Conservation (phyloP, 2,329 filamentous ascomycete genomes). For the Xylariaceae sp. region DNA sequence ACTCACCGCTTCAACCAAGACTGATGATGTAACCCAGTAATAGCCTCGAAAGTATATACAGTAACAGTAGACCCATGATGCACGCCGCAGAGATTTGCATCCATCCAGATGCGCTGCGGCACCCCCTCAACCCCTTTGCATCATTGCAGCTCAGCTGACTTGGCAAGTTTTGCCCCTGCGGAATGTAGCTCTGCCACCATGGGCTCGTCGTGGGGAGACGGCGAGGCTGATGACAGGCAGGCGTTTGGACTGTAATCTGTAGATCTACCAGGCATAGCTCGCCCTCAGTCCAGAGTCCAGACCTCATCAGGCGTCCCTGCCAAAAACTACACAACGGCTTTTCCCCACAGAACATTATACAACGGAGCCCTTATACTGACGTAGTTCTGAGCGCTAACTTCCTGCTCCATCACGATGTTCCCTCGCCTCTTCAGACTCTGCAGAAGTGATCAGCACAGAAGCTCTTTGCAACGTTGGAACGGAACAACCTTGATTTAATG, state of each 20-base stretch:
- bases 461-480: too few relatives aligned
- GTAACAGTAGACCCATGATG: neutral
- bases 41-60: neutral
- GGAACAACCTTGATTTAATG: too few relatives aligned
- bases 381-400: too few relatives aligned
- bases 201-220: slow-evolving; percentile 1
- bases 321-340: too few relatives aligned
- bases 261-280: neutral
- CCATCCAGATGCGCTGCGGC: slow-evolving; percentile 1
- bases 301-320: too few relatives aligned
- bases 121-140: slow-evolving; percentile 4
- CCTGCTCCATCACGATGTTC: too few relatives aligned
- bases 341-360: too few relatives aligned
- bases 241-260: neutral
- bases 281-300: too few relatives aligned
- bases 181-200: slow-evolving; percentile 6
- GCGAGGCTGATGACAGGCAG: slow-evolving; percentile 19
- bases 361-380: too few relatives aligned
- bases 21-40: neutral
- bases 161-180: slow-evolving; percentile 9
- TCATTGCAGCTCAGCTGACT: slow-evolving; percentile 15
- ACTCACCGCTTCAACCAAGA: neutral
- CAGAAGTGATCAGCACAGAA: too few relatives aligned
- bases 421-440: too few relatives aligned
- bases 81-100: neutral